Evolutionary conservation across 768 basidiomycete species (phyloP).

Genomic region (Hydnomerulius pinastri): DNA sequence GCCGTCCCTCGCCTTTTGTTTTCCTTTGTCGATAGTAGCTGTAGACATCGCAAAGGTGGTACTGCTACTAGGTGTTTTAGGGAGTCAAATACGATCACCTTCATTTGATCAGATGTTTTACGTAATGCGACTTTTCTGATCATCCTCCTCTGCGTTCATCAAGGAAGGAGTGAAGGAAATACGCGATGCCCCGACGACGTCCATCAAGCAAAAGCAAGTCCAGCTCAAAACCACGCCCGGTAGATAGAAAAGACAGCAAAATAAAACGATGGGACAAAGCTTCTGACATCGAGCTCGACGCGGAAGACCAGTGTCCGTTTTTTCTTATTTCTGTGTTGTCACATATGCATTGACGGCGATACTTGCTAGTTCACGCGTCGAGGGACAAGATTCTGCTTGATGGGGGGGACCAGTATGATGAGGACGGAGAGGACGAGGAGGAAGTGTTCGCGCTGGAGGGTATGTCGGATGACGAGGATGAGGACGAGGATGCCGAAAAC

Average conservation of each 20-base stretch:
- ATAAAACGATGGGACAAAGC: slow-evolving; percentile 67
- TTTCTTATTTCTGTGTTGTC: slow-evolving; percentile 2
- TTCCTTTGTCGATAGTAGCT: slow-evolving; percentile 7
- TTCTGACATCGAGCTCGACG: slow-evolving; percentile 73
- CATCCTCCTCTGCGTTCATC: background rate
- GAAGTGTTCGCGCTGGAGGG: slow-evolving; percentile 80
- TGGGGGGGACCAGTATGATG: slow-evolving; percentile 48
- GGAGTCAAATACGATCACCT: background rate
- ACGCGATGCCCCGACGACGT: slow-evolving; percentile 49
- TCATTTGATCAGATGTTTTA: slow-evolving; percentile 3
- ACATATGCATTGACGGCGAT: background rate
- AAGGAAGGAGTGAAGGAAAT: background rate
- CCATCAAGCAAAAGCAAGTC: slow-evolving; percentile 37
- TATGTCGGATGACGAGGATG: slow-evolving; percentile 47
- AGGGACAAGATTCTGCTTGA: slow-evolving; percentile 80
- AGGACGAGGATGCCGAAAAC: slow-evolving; percentile 18
- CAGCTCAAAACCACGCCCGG: slow-evolving; percentile 43
- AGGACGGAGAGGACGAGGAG: slow-evolving; percentile 65
- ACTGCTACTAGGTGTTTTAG: background rate
- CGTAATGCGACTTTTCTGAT: slow-evolving; percentile 13
- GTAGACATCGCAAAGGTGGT: slow-evolving; percentile 5
- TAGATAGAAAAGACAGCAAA: slow-evolving; percentile 52
- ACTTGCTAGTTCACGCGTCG: slow-evolving; percentile 61
- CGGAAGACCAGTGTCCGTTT: slow-evolving; percentile 75
- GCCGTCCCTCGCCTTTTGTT: slow-evolving; percentile 1